A percentile compares a stretch with the other conserved stretches of the same genome.
These are phyloP conservation scores for Boletus mariae DNA, from an alignment of 1,284 basidiomycete genomes.

Conservation along the genomic window DNA sequence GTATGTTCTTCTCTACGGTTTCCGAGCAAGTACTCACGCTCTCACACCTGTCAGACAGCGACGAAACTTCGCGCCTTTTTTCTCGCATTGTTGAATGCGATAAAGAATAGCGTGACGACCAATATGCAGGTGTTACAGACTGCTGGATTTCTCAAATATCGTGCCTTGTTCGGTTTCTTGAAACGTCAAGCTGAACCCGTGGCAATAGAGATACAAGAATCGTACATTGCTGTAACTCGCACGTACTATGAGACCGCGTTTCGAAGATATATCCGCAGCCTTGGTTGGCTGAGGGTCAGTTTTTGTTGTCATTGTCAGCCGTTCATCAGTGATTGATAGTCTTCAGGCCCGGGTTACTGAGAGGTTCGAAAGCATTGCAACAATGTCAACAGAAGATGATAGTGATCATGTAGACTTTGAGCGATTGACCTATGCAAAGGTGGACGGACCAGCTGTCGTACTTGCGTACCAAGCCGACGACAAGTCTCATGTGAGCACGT, in stretches of 20 bases:
- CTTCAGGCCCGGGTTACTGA: slow-evolving; percentile 57
- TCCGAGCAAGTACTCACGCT: neutral
- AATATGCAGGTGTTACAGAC: slow-evolving; percentile 94
- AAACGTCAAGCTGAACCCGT: slow-evolving; percentile 78
- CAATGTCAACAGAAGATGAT: slow-evolving; percentile 38
- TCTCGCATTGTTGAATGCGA: slow-evolving; percentile 76
- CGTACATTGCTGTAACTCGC: slow-evolving; percentile 81
- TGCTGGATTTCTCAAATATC: slow-evolving; percentile 82
- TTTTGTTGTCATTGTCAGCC: neutral
- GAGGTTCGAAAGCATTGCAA: slow-evolving; percentile 58
- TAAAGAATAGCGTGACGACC: slow-evolving; percentile 80
- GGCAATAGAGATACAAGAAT: slow-evolving; percentile 86
- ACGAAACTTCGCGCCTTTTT: slow-evolving; percentile 90
- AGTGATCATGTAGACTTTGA: slow-evolving; percentile 45
- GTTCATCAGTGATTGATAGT: slow-evolving; percentile 1
- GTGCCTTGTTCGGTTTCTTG: slow-evolving; percentile 82
- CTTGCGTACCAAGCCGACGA: slow-evolving; percentile 86
- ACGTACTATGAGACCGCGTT: slow-evolving; percentile 97
- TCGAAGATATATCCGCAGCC: slow-evolving; percentile 80
- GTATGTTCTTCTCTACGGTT: slow-evolving; percentile 41
- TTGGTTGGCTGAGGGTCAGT: slow-evolving; percentile 72
- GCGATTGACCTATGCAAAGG: slow-evolving; percentile 62
- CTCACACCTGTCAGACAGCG: slow-evolving; percentile 57
- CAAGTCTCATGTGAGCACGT: slow-evolving; percentile 66
- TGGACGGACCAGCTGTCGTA: slow-evolving; percentile 77